Evolutionary conservation across 2,329 filamentous ascomycete genomes (phyloP).

Genomic region (Xylaria sp.): DNA sequence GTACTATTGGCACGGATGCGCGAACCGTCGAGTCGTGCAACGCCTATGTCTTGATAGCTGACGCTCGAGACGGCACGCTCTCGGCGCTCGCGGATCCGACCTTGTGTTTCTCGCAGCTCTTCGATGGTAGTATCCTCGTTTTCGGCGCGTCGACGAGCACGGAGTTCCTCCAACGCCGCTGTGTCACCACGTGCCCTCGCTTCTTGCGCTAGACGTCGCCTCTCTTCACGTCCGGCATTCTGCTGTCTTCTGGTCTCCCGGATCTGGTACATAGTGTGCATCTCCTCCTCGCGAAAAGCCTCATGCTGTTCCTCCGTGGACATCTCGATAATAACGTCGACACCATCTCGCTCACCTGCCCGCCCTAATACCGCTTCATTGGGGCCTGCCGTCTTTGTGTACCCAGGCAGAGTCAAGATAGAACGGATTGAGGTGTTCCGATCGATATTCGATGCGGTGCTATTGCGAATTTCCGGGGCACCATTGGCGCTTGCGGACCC

Average conservation of each 20-base stretch:
- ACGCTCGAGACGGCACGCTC: constrained; percentile 79
- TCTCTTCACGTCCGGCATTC: constrained; percentile 79
- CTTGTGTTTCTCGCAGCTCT: constrained; percentile 66
- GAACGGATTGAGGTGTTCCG: constrained; percentile 88
- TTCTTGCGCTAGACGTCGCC: constrained; percentile 75
- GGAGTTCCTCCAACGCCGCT: constrained; percentile 74
- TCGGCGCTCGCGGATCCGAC: constrained; percentile 67
- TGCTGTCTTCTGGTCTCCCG: constrained; percentile 80
- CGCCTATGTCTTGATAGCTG: constrained; percentile 79
- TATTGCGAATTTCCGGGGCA: constrained; percentile 46
- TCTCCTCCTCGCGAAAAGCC: constrained; percentile 82
- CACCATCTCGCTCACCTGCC: constrained; percentile 90
- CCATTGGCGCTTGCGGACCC: constrained; percentile 33
- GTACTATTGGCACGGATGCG: constrained; percentile 77
- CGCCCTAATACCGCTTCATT: constrained; percentile 86
- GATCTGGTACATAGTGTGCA: constrained; percentile 93
- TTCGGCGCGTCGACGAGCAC: constrained; percentile 64
- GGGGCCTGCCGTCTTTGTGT: constrained; percentile 76
- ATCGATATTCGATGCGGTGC: constrained; percentile 65
- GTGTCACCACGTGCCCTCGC: constrained; percentile 77
- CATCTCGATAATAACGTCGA: constrained; percentile 89
- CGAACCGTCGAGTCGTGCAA: constrained; percentile 81
- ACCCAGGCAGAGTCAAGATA: constrained; percentile 93
- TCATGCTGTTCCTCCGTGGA: constrained; percentile 86
- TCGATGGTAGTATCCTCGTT: constrained; percentile 65